Evolutionary conservation across 169 alveolate genomes (phyloP).

Genomic region (Theileria annulata): DNA sequence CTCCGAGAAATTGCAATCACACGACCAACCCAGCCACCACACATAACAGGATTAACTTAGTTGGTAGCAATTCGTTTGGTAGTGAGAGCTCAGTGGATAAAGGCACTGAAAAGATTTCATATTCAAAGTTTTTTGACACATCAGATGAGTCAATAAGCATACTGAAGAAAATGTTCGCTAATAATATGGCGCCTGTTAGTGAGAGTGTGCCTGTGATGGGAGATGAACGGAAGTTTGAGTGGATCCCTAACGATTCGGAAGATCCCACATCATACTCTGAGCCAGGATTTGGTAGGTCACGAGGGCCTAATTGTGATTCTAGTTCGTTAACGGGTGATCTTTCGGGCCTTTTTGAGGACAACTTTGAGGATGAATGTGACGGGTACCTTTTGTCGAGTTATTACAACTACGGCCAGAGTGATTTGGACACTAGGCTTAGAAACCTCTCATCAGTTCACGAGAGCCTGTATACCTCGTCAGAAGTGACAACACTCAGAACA

Average conservation of each 20-base stretch:
- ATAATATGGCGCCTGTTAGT: background rate
- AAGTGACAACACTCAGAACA: constrained; percentile 43
- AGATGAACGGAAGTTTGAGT: constrained; percentile 21
- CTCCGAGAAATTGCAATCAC: background rate
- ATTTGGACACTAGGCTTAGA: constrained; percentile 20
- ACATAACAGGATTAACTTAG: background rate
- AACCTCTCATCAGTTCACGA: constrained; percentile 42
- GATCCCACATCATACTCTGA: constrained; percentile 12
- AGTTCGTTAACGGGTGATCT: background rate
- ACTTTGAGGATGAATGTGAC: constrained; percentile 15
- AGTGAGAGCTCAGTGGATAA: background rate
- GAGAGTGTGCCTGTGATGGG: background rate
- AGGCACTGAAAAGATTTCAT: background rate
- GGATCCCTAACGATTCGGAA: constrained; percentile 16
- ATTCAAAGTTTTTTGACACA: background rate
- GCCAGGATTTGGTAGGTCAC: background rate
- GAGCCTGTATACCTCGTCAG: constrained; percentile 53
- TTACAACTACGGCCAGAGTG: constrained; percentile 7
- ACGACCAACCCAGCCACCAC: background rate
- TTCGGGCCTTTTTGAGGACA: constrained; percentile 1
- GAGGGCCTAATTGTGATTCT: background rate
- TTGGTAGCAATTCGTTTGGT: background rate
- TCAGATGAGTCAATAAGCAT: constrained; percentile 17
- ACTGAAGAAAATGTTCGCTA: constrained; percentile 17
- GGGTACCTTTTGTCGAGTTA: constrained; percentile 12